These are phyloP conservation scores for Arbutus unedo DNA, from an alignment of 148 eudicot species.

Conservation along the genomic window DNA sequence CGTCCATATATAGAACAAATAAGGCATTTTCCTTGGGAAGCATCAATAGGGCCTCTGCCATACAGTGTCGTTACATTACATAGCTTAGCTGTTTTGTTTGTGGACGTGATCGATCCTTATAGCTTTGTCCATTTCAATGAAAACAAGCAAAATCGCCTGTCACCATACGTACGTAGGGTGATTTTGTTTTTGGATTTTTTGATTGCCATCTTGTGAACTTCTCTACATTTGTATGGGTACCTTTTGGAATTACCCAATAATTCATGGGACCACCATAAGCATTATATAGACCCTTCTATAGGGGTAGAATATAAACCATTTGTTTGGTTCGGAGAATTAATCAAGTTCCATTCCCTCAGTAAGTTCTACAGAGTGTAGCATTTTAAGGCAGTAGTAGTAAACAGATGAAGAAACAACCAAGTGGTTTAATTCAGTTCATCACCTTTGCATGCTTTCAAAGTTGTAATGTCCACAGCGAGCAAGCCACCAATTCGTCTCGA, in stretches of 20 bases:
- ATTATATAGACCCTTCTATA: background rate
- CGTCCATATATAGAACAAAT: background rate
- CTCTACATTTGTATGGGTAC: background rate
- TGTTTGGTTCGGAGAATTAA: background rate
- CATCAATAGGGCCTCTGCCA: background rate
- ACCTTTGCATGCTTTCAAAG: background rate
- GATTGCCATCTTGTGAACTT: background rate
- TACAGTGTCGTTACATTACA: background rate
- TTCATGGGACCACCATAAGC: background rate
- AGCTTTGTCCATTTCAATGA: background rate
- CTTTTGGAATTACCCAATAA: background rate
- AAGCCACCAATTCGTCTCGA: background rate
- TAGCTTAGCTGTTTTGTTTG: background rate
- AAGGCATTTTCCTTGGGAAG: slow-evolving; percentile 2
- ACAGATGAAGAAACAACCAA: background rate
- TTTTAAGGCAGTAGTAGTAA: background rate
- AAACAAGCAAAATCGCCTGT: background rate
- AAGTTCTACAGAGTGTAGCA: background rate
- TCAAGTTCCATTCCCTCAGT: background rate
- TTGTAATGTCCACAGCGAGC: background rate
- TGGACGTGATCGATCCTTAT: background rate
- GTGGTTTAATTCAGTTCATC: background rate
- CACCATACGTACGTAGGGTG: background rate
- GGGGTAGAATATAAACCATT: background rate
- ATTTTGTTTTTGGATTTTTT: background rate